These are phyloP conservation scores for Calamus simplicifolius DNA, from an alignment of 176 grass and related monocot species.

Conservation along the genomic window DNA sequence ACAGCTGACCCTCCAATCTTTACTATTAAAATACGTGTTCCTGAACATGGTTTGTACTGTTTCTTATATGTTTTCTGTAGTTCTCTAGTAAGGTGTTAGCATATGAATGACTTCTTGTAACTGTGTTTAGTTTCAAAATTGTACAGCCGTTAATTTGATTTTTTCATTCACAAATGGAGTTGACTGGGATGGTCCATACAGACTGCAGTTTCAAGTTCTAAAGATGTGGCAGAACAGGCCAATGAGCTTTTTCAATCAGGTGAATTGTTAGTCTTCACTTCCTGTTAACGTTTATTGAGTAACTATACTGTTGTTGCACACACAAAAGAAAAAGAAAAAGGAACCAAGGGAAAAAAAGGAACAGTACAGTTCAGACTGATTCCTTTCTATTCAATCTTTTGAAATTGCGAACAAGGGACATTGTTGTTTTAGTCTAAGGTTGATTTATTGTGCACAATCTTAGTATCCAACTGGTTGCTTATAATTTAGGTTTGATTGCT, in stretches of 20 bases:
- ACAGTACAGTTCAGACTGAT: no score
- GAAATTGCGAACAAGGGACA: no score
- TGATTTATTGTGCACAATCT: no score
- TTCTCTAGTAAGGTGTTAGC: no score
- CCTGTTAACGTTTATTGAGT: background rate
- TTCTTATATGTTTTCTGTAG: background rate
- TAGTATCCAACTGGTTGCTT: no score
- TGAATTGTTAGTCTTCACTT: background rate
- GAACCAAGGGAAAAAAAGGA: no score
- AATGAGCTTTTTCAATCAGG: slow-evolving; percentile 81
- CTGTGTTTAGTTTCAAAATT: background rate
- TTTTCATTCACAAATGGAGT: slow-evolving; percentile 93
- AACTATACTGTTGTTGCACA: no score
- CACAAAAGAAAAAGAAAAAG: no score
- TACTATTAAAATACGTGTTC: slow-evolving; percentile 71
- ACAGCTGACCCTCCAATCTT: slow-evolving; percentile 69
- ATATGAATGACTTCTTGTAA: background rate
- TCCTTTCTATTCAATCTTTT: no score
- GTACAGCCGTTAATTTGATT: slow-evolving; percentile 60
- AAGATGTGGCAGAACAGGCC: slow-evolving; percentile 68
- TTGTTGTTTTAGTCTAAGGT: no score
- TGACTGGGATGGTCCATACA: slow-evolving; percentile 84
- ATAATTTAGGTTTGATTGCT: no score
- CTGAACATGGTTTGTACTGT: slow-evolving; percentile 48
- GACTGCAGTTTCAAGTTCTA: slow-evolving; percentile 56